Base-by-base conservation (phyloP, 352 stramenopile genomes). In the Globisporangium splendens region DNA sequence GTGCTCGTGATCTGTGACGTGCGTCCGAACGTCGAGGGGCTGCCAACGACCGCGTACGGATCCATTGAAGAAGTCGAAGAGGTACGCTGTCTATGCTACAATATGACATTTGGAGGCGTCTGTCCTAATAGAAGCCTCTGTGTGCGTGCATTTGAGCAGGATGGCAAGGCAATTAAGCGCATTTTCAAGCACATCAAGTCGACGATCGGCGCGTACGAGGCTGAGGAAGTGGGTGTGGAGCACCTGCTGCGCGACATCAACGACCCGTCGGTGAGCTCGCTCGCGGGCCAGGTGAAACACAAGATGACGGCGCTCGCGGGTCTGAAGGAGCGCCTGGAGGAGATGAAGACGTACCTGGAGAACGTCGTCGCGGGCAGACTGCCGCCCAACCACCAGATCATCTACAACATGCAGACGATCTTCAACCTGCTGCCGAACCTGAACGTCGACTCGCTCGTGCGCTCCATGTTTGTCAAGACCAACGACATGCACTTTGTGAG, bases 371-470 rank as follows among this genome's bases (percentile, higher is more conserved):
- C 79, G 10, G 89, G 84, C 28, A 74, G 71, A 17, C 59, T 92
- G 51, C 84, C 84, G 38, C 70, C 77, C 24, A 93, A 93, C 69
- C 78, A 93, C 69, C 84, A 93, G 64, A 99, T 99, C 80, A 89
- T 99, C 61, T 98, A 98, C 85, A 99, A 99, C 80, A 96, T 99
- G 86, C 97, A 99, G 83, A 98, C 95, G n/a, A 99, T 99, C 69
- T 97, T 99, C 70, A 99, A 99, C 73, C 72, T 99, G 43, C 75
- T 99, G 60, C 97, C 97, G 22, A 99, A 99, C 77, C 74, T 99
- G 24, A 99, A 99, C 77, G 88, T 98, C 28, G 91, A 98, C 60
- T 91, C 97, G 69, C 88, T 99, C 56, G 94, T 99, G 59, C 86
- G 92, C 56, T 93, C 88, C 51, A 97, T 99, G 88, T 92, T 99